Base-by-base conservation (phyloP, 78 protist genomes). In the Capsaspora owczarzaki region DNA sequence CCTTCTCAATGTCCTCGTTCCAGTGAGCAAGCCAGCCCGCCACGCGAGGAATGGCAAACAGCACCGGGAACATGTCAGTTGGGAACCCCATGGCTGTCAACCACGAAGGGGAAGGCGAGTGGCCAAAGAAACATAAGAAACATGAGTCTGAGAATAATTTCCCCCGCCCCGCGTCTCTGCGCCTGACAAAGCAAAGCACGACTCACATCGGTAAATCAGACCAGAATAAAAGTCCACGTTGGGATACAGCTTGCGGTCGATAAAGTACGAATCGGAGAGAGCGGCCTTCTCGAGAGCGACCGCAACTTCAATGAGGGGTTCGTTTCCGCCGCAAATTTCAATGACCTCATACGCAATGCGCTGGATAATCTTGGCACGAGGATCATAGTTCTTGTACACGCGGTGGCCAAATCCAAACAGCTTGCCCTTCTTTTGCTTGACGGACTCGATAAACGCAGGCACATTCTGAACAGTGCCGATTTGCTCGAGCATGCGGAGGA, bases 341-440 rank as follows among this genome's bases (percentile, higher is more conserved):
- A 63, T 27, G 35, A 86, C 74, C 60, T 81, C 88, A 43, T 85
- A 35, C 27, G 88, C 83, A 29, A 66, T 71, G 23, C 44, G 27
- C 43, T 76, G 22, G 42, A 87, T 43, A 56, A 90, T 87, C 23
- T 78, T 88, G 51, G 92, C 90, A n/a, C 93, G 80, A n/a, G 93
- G 93, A 63, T 90, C 93, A 53, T 84, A 83, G 83, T 80, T 82
- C 76, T 85, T 84, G 86, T 90, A 90, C 68, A 90, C 88, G n/a
- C 93, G 72, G 80, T 90, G 93, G 38, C 93, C 93, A 40, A 91
- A 91, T 42, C 94, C 94, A 90, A 86, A 84, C 38, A 91, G 81
- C 74, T 31, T n/a, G n/a, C n/a, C n/a, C n/a, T n/a, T n/a, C n/a
- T n/a, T n/a, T n/a, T n/a, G n/a, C n/a, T n/a, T n/a, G n/a, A n/a